Base-by-base conservation (phyloP, 805 yeast genomes). In the Henningerozyma blattae region DNA sequence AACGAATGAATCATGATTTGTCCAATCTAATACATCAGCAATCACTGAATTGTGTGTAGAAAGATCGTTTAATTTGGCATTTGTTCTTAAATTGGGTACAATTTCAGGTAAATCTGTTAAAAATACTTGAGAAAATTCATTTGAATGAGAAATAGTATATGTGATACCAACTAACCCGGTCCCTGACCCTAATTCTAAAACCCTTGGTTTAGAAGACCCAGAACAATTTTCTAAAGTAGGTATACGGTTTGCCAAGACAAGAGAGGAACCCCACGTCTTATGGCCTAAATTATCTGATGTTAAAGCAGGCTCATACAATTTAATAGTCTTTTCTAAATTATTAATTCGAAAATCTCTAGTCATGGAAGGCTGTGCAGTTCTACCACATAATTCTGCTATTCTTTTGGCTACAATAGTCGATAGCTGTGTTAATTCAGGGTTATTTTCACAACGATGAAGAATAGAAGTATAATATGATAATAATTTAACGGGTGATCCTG, bases 191-290 rank as follows among this genome's bases (percentile, higher is more conserved):
- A 91, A 59, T 47, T 89, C 98, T 19, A 82, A 52, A 0, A 77
- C 54, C 24, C 52, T 32, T 50, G 45, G 13, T 44, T 43, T 22
- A 3, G 12, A 27, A 7, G 7, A 15, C 2, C 25, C 16, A 10
- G 19, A 19, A 5, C 13, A 2, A 0, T 20, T 37, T 29, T 19
- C 34, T 22, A 33, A 45, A 12, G 5, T 12, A 12, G 27, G 27
- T 8, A 50, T 47, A 18, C 80, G 56, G 19, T 59, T 59, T 3
- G 91, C 68, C 17, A 91, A 58, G 5, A 84, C 67, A 18, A 81
- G 58, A 0, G 96, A 75, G 0, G 96, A 81, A 0, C 97, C 98
- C 98, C 98, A 89, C 0, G 98, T 89, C 41, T 89, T 85, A 52
- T 85, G 65, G 0, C 98, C 98, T 16, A 91, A 59, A 40, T 79